phyloP scores from a whole-genome alignment of 192 early-diverging fungal species.

The Backusella morwellensis region DNA sequence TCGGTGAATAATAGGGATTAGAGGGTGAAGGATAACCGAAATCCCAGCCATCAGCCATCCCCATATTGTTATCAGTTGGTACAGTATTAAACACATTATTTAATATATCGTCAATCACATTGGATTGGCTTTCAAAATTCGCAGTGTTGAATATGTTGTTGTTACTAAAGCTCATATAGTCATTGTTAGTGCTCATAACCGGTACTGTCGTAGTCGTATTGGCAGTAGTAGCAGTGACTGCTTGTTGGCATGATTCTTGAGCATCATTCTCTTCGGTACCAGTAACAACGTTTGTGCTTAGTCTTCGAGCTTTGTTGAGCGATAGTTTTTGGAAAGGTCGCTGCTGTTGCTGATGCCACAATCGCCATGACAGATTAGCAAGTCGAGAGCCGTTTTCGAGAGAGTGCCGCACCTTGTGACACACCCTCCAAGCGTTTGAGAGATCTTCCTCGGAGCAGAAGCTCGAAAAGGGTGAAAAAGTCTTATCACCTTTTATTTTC shows the following conservation, averaged over 20 bases:
- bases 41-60: constrained; percentile 14
- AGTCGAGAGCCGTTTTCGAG: constrained; percentile 79
- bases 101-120: neutral
- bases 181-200: constrained; percentile 1
- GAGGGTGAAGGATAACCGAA: constrained; percentile 2
- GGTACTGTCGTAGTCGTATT: neutral
- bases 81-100: neutral
- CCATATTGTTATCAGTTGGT: constrained; percentile 1
- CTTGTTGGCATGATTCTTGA: neutral
- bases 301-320: neutral
- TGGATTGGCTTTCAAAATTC: neutral
- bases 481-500: constrained; percentile 72
- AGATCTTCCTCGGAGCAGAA: constrained; percentile 75
- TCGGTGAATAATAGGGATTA: constrained; percentile 8
- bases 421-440: constrained; percentile 76
- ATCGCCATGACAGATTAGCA: constrained; percentile 83
- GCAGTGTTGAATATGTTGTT: neutral
- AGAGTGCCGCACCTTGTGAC: constrained; percentile 82
- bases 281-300: neutral
- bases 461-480: constrained; percentile 71
- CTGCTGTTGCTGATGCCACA: constrained; percentile 59
- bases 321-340: constrained; percentile 3
- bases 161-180: constrained; percentile 18
- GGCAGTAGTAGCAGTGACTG: neutral
- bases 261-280: neutral